Conservation (phyloP, 2,329 filamentous ascomycete species). For the Epichloe sibirici region DNA sequence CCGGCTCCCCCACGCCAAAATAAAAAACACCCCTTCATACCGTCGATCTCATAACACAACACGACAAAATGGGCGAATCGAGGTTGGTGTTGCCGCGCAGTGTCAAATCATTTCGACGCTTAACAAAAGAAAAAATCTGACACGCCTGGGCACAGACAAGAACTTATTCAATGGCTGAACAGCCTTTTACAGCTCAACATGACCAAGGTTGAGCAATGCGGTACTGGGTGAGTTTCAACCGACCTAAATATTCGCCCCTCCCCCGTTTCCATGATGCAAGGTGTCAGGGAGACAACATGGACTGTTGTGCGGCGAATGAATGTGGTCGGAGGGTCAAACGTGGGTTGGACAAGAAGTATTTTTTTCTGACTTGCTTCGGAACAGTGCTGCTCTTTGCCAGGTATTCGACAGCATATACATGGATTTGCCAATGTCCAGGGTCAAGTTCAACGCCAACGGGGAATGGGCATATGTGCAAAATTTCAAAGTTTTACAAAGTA, state of each 20-base stretch:
- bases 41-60: conserved; percentile 9
- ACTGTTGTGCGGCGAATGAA: background rate
- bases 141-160: conserved; percentile 57
- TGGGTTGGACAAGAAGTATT: background rate
- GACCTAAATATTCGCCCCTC: conserved; percentile 7
- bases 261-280: conserved; percentile 5
- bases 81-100: conserved; percentile 21
- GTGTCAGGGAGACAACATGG: background rate
- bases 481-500: conserved; percentile 95
- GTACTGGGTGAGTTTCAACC: conserved; percentile 64
- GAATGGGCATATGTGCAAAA: conserved; percentile 98
- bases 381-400: conserved; percentile 87
- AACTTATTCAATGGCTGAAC: conserved; percentile 93
- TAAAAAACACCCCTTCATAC: background rate
- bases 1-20: background rate
- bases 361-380: background rate
- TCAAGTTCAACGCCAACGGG: conserved; percentile 96
- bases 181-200: conserved; percentile 96
- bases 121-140: conserved; percentile 9
- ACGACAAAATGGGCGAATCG: conserved; percentile 34
- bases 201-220: conserved; percentile 97
- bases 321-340: background rate
- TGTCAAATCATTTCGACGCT: background rate
- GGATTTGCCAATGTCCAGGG: conserved; percentile 87
- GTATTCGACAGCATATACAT: conserved; percentile 96